Conservation (phyloP, 306 rosid species). For the Lathyrus sativus region DNA sequence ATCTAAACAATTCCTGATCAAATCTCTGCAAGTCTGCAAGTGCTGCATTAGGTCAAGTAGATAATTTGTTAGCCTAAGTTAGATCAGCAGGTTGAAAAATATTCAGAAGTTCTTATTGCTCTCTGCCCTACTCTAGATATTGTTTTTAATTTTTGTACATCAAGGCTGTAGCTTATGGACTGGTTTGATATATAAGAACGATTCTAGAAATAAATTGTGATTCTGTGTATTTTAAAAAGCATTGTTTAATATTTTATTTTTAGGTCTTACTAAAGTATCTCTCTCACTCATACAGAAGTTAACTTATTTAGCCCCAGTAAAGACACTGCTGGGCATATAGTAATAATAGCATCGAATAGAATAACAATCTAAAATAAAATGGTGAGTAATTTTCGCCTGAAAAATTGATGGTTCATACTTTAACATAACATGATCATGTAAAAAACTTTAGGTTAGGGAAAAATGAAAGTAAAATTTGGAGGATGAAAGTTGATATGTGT, state of each 20-base stretch:
- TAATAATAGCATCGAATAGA: too few relatives aligned
- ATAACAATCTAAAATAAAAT: too few relatives aligned
- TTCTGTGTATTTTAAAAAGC: conserved; percentile 7
- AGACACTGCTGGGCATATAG: too few relatives aligned
- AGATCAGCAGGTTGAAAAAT: conserved; percentile 25
- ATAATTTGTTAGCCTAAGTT: conserved; percentile 24
- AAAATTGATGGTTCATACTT: too few relatives aligned
- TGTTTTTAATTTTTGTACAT: conserved; percentile 12
- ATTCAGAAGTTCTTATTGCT: conserved; percentile 19
- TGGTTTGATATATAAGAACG: conserved; percentile 9
- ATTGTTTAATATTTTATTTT: conserved; percentile 1
- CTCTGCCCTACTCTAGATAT: conserved; percentile 21
- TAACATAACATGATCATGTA: too few relatives aligned
- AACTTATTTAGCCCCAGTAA: background rate
- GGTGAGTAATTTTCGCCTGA: too few relatives aligned
- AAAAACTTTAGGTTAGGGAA: too few relatives aligned
- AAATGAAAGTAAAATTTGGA: background rate
- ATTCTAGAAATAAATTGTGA: background rate
- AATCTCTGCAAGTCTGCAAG: conserved; percentile 1
- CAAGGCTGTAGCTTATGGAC: conserved; percentile 18
- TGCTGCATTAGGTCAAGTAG: conserved; percentile 6
- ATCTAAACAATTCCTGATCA: conserved; percentile 41
- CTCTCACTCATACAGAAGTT: background rate
- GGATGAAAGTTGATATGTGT: background rate
- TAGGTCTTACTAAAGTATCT: background rate